These are phyloP conservation scores for Pogostemon cablin DNA, from an alignment of 257 asterid species.

Conservation along the genomic window DNA sequence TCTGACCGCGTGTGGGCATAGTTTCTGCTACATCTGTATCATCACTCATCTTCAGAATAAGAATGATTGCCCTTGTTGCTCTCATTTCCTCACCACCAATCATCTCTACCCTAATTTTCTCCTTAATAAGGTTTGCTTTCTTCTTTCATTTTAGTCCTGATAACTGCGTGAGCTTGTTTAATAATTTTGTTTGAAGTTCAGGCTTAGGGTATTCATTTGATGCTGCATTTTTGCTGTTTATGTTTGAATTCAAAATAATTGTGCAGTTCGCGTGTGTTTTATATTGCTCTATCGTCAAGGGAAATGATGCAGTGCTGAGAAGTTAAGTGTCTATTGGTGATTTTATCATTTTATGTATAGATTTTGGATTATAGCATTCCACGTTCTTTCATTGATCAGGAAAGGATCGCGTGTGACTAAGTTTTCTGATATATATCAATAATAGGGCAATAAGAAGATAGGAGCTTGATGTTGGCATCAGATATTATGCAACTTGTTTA, in stretches of 20 bases:
- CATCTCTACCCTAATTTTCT: slow-evolving; percentile 89
- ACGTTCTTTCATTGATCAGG: neutral
- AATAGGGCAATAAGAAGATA: neutral
- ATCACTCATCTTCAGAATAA: slow-evolving; percentile 81
- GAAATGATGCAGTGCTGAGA: neutral
- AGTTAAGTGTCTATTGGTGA: neutral
- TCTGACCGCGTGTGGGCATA: slow-evolving; percentile 86
- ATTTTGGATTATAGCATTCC: neutral
- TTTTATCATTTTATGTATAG: neutral
- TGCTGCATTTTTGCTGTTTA: slow-evolving; percentile 1
- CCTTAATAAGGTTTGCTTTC: slow-evolving; percentile 68
- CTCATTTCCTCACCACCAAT: slow-evolving; percentile 65
- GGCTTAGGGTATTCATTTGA: neutral
- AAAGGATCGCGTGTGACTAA: neutral
- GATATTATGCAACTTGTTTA: neutral
- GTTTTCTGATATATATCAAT: neutral
- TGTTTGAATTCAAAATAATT: neutral
- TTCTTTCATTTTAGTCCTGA: neutral
- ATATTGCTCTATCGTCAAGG: neutral
- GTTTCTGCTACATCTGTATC: slow-evolving; percentile 90
- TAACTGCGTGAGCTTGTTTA: too few relatives aligned
- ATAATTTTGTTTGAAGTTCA: neutral
- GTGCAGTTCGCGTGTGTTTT: neutral
- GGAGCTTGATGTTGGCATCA: neutral
- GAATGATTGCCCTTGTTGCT: slow-evolving; percentile 91